phyloP scores from a whole-genome alignment of 495 filamentous ascomycete species.

The Amniculicola lignicola region DNA sequence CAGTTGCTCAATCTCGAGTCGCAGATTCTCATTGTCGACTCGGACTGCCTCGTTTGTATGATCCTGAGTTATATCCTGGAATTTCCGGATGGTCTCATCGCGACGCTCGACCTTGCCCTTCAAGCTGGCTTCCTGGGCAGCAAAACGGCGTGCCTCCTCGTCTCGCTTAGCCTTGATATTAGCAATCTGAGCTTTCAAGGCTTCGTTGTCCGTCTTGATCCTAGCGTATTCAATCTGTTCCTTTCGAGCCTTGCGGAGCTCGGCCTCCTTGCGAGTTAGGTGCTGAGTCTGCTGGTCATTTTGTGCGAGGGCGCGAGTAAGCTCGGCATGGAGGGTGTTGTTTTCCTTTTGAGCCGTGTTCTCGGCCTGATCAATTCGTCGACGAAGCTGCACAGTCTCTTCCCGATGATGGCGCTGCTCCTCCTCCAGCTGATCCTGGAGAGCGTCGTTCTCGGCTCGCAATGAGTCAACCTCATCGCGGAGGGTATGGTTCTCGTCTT shows the following conservation, averaged over 20 bases:
- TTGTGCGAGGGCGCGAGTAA: conserved; percentile 25
- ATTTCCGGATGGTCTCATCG: conserved; percentile 33
- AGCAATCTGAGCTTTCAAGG: conserved; percentile 15
- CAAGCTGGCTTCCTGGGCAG: conserved; percentile 19
- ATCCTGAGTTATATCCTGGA: conserved; percentile 28
- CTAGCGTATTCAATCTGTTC: conserved; percentile 26
- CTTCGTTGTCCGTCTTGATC: conserved; percentile 29
- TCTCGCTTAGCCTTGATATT: conserved; percentile 47
- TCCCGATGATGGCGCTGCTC: conserved; percentile 22
- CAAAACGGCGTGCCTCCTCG: conserved; percentile 31
- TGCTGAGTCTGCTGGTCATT: conserved; percentile 31
- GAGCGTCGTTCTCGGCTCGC: conserved; percentile 35
- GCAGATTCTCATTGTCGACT: conserved; percentile 31
- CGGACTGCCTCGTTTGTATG: conserved; percentile 32
- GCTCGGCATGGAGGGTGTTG: conserved; percentile 24
- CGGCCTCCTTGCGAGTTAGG: conserved; percentile 21
- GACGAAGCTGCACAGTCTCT: conserved; percentile 24
- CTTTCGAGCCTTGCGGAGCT: conserved; percentile 28
- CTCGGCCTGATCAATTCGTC: conserved; percentile 24
- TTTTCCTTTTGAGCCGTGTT: conserved; percentile 24
- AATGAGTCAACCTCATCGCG: conserved; percentile 33
- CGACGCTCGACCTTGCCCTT: conserved; percentile 20
- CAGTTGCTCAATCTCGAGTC: conserved; percentile 29
- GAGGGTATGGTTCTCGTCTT: conserved; percentile 31
- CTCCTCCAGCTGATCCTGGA: conserved; percentile 25